These are phyloP conservation scores for Rubia peregrina DNA, from an alignment of 305 asterid species.

Conservation along the genomic window DNA sequence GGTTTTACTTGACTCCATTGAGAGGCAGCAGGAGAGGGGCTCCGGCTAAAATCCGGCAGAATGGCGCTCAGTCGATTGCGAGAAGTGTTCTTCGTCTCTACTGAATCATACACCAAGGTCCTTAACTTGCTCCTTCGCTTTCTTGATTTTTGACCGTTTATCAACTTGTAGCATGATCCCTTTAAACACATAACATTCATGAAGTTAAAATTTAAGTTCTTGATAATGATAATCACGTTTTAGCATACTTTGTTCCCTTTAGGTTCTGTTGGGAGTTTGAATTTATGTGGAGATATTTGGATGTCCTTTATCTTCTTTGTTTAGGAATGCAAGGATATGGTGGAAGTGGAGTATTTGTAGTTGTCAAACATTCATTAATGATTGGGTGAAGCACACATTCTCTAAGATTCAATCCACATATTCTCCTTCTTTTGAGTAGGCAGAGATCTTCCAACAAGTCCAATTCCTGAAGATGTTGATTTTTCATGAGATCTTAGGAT, in stretches of 20 bases:
- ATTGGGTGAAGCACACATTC: neutral
- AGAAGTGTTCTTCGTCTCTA: slow-evolving; percentile 72
- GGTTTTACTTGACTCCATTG: slow-evolving; percentile 80
- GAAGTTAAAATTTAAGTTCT: slow-evolving; percentile 13
- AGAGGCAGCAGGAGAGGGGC: slow-evolving; percentile 64
- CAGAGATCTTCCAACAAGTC: neutral
- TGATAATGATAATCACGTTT: neutral
- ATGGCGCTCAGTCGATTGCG: slow-evolving; percentile 57
- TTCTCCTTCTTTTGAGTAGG: neutral
- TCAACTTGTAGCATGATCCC: neutral
- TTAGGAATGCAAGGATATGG: slow-evolving; percentile 1
- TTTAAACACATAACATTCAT: slow-evolving; percentile 27
- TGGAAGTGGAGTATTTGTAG: neutral
- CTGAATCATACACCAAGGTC: slow-evolving; percentile 37
- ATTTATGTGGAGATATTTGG: neutral
- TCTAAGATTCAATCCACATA: slow-evolving; percentile 1
- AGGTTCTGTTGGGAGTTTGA: neutral
- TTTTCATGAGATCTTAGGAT: slow-evolving; percentile 22
- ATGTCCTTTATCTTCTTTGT: neutral
- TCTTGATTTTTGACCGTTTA: slow-evolving; percentile 28
- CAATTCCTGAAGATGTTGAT: slow-evolving; percentile 10
- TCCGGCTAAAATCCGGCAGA: slow-evolving; percentile 45
- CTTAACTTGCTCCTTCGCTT: slow-evolving; percentile 25
- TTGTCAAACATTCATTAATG: neutral
- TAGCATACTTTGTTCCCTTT: neutral